Percentiles rank a stretch among this genome's conserved stretches.
Conservation (phyloP, 108 stramenopile genomes). For the Nitzschia sp. region DNA sequence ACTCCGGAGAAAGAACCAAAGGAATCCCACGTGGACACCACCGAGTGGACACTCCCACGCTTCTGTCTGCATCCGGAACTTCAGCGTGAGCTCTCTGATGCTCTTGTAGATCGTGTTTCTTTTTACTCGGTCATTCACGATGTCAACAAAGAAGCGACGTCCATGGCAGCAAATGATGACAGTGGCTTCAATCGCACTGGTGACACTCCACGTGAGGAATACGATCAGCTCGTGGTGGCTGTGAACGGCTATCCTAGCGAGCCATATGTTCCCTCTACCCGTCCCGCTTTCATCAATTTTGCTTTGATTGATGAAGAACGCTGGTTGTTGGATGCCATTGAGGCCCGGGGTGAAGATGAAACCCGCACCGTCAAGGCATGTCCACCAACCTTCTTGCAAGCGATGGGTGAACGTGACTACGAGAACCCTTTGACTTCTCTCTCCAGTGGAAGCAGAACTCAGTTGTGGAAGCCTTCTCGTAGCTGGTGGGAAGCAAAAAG, state of each 20-base stretch:
- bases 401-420: conserved; percentile 81
- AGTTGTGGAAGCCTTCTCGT: conserved; percentile 86
- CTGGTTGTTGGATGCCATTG: conserved; percentile 74
- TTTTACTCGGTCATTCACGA: conserved; percentile 81
- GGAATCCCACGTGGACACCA: background rate
- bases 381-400: conserved; percentile 78
- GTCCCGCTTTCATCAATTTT: conserved; percentile 30
- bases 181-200: conserved; percentile 33
- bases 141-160: conserved; percentile 80
- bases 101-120: conserved; percentile 68
- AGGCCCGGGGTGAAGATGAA: conserved; percentile 50
- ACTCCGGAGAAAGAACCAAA: background rate
- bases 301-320: conserved; percentile 82
- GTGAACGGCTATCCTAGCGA: conserved; percentile 35
- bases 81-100: conserved; percentile 59
- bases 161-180: conserved; percentile 54
- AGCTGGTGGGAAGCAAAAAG: conserved; percentile 92
- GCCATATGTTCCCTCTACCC: conserved; percentile 3
- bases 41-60: conserved; percentile 26
- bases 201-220: conserved; percentile 36
- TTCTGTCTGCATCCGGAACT: conserved; percentile 60
- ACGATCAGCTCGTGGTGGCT: conserved; percentile 43
- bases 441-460: conserved; percentile 56
- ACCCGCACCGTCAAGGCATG: conserved; percentile 42
- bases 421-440: conserved; percentile 43